These are phyloP conservation scores for Auriculariales sp. DNA, from an alignment of 768 basidiomycete species.

Conservation along the genomic window DNA sequence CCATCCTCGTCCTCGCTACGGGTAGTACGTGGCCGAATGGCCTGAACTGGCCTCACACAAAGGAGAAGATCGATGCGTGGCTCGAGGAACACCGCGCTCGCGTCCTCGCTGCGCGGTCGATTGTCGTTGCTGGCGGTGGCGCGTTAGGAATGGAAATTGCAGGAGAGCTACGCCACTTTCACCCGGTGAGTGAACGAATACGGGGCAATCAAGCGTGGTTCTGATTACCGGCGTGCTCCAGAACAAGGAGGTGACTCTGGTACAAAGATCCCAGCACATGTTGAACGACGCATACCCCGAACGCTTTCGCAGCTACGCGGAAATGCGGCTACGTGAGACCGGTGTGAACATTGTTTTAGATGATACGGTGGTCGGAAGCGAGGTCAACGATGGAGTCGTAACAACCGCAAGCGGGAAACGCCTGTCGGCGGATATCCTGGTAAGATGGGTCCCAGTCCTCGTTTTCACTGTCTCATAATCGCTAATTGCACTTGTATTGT, in stretches of 20 bases:
- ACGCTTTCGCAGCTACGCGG: conserved; percentile 6
- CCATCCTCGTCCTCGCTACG: conserved; percentile 42
- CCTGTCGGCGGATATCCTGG: conserved; percentile 9
- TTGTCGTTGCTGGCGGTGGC: conserved; percentile 43
- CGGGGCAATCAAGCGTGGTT: neutral
- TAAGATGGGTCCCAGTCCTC: neutral
- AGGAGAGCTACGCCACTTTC: conserved; percentile 29
- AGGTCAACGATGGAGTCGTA: conserved; percentile 1
- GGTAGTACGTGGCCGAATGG: conserved; percentile 43
- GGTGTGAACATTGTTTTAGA: conserved; percentile 32
- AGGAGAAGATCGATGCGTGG: conserved; percentile 16
- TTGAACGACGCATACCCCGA: conserved; percentile 8
- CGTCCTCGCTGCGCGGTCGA: conserved; percentile 18
- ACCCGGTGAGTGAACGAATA: conserved; percentile 19
- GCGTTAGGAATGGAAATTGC: conserved; percentile 35
- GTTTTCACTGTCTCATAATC: neutral
- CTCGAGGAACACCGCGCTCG: conserved; percentile 17
- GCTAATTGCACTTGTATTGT: too few species aligned
- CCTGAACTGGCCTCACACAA: conserved; percentile 23
- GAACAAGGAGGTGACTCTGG: conserved; percentile 44
- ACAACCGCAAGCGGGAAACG: conserved; percentile 6
- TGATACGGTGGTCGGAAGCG: conserved; percentile 12
- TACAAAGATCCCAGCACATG: conserved; percentile 26
- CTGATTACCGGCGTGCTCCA: conserved; percentile 5
- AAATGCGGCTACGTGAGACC: neutral